These are phyloP conservation scores for Cucurbita pepo DNA, from an alignment of 306 rosid species.

Conservation along the genomic window DNA sequence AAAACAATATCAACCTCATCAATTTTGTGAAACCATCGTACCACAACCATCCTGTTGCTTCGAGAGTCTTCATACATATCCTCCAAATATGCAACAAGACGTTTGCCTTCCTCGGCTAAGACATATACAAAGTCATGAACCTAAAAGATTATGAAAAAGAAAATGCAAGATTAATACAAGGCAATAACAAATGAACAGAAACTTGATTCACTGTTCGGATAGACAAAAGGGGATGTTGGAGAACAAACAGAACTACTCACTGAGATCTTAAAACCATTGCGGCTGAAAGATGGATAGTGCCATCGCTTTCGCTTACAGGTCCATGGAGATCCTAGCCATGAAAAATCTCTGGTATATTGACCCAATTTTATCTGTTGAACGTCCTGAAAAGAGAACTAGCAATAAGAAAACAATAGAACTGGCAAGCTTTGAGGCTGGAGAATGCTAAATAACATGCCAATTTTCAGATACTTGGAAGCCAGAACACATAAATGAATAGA, in stretches of 20 bases:
- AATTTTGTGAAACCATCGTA: conserved; percentile 91
- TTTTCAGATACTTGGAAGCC: background rate
- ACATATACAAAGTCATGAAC: conserved; percentile 70
- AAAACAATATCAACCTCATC: conserved; percentile 93
- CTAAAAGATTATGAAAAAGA: conserved; percentile 21
- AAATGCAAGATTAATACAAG: background rate
- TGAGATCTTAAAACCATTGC: conserved; percentile 53
- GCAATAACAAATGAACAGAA: background rate
- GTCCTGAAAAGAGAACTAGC: conserved; percentile 18
- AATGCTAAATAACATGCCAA: background rate
- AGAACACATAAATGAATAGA: background rate
- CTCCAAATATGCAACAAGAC: conserved; percentile 81
- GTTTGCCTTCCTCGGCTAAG: conserved; percentile 80
- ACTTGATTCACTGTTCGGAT: background rate
- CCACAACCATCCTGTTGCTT: conserved; percentile 94
- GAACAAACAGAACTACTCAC: conserved; percentile 21
- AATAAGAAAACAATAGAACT: background rate
- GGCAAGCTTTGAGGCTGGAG: background rate
- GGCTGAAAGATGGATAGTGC: conserved; percentile 47
- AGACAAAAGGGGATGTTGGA: background rate
- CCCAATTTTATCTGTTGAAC: conserved; percentile 22
- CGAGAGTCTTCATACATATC: conserved; percentile 83
- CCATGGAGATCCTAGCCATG: conserved; percentile 62
- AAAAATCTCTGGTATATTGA: conserved; percentile 19
- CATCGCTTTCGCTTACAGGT: conserved; percentile 45